Evolutionary conservation across 805 yeast genomes (phyloP).

Genomic region (Zygosaccharomyces kombuchaensis): DNA sequence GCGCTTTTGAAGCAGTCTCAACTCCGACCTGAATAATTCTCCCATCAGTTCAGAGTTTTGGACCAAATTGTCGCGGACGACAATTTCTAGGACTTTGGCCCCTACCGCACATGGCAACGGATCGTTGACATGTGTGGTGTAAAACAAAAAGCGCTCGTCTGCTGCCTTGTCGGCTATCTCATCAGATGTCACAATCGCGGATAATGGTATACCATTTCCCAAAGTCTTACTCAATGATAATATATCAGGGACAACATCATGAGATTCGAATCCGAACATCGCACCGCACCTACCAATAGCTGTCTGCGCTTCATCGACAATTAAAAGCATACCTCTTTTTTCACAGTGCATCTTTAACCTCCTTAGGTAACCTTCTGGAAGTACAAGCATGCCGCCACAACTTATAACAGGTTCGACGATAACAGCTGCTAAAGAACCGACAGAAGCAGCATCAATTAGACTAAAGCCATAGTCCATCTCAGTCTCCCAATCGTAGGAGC

Average conservation of each 20-base stretch:
- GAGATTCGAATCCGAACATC: conserved; percentile 38
- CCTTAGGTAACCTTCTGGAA: conserved; percentile 32
- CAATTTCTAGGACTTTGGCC: conserved; percentile 30
- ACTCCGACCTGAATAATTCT: conserved; percentile 22
- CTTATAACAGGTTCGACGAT: conserved; percentile 50
- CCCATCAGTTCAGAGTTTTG: conserved; percentile 29
- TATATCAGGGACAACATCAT: conserved; percentile 35
- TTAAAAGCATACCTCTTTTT: conserved; percentile 44
- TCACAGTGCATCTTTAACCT: conserved; percentile 29
- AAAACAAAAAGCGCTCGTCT: conserved; percentile 23
- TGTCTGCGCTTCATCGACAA: conserved; percentile 53
- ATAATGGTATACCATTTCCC: conserved; percentile 34
- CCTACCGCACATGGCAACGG: conserved; percentile 34
- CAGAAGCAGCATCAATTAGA: conserved; percentile 26
- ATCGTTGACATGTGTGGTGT: conserved; percentile 33
- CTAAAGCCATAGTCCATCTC: conserved; percentile 30
- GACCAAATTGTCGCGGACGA: conserved; percentile 26
- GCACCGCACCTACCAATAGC: conserved; percentile 53
- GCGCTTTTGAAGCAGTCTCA: conserved; percentile 12
- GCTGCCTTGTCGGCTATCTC: conserved; percentile 24
- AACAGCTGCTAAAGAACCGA: conserved; percentile 46
- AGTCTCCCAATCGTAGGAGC: conserved; percentile 31
- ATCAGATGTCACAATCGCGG: conserved; percentile 30
- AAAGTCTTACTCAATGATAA: conserved; percentile 33
- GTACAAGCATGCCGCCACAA: conserved; percentile 50